Percentiles rank a stretch among this genome's conserved stretches.
Conservation (phyloP, 2,329 filamentous ascomycete genomes). For the Trichoderma semiorbis region DNA sequence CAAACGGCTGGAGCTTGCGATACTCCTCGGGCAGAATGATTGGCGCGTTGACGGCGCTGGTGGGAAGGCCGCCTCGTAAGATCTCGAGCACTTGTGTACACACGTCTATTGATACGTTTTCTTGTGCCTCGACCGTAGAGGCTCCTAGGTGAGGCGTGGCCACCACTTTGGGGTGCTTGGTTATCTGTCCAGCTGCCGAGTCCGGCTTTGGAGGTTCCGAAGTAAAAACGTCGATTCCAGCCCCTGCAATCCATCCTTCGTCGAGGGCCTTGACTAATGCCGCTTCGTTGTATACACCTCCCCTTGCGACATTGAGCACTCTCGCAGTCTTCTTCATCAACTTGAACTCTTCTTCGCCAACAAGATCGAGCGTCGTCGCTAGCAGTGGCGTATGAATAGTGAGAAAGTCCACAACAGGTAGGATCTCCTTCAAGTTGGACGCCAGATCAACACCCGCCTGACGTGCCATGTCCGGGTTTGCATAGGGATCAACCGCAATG, state of each 20-base stretch:
- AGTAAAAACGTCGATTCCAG: constrained; percentile 77
- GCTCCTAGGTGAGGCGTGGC: constrained; percentile 78
- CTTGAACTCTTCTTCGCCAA: constrained; percentile 62
- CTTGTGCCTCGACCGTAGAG: constrained; percentile 77
- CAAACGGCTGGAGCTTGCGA: constrained; percentile 71
- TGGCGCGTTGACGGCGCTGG: constrained; percentile 75
- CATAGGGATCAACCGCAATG: constrained; percentile 73
- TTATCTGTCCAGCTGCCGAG: constrained; percentile 59
- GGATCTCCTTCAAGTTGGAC: constrained; percentile 53
- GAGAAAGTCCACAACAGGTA: constrained; percentile 69
- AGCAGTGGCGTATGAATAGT: constrained; percentile 80
- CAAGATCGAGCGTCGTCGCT: constrained; percentile 71
- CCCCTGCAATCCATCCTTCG: constrained; percentile 68
- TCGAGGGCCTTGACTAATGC: constrained; percentile 69
- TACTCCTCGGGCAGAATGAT: constrained; percentile 80
- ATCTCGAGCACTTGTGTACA: constrained; percentile 76
- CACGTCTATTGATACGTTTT: constrained; percentile 79
- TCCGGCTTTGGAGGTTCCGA: constrained; percentile 59
- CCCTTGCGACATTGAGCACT: constrained; percentile 75
- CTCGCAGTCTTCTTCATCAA: constrained; percentile 71
- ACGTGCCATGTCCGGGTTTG: constrained; percentile 66
- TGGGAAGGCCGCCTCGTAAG: constrained; percentile 67
- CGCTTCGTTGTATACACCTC: constrained; percentile 75
- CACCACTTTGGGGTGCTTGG: constrained; percentile 68
- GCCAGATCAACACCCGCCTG: constrained; percentile 64